These are phyloP conservation scores for Metschnikowia lunata DNA, from an alignment of 805 yeast species.

Conservation along the genomic window DNA sequence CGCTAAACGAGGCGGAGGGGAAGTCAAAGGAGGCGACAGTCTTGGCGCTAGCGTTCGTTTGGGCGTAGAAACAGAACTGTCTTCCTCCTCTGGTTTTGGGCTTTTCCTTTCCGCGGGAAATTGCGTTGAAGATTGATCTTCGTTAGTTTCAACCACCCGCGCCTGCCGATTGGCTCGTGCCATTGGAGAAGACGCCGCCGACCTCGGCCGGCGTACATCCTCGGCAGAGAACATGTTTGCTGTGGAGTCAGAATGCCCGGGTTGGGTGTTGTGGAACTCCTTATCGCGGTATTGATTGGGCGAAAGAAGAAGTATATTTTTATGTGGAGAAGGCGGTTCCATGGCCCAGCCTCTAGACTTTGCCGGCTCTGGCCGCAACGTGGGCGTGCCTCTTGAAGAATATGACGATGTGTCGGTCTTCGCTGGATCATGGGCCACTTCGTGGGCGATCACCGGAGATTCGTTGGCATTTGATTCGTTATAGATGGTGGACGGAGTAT, in stretches of 20 bases:
- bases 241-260: not conserved
- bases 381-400: constrained; percentile 12
- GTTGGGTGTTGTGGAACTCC: constrained; percentile 25
- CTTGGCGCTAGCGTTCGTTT: constrained; percentile 3
- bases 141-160: constrained; percentile 38
- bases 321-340: constrained; percentile 14
- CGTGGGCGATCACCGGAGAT: not conserved
- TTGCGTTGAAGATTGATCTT: constrained; percentile 13
- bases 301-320: constrained; percentile 34
- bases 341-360: not conserved
- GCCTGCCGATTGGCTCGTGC: constrained; percentile 44
- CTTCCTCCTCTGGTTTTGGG: not conserved
- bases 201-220: constrained; percentile 22
- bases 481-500: constrained; percentile 17
- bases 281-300: constrained; percentile 37
- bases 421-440: constrained; percentile 1
- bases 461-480: constrained; percentile 1
- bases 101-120: not conserved
- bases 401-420: constrained; percentile 12
- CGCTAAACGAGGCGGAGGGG: constrained; percentile 39
- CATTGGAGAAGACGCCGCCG: constrained; percentile 36
- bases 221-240: constrained; percentile 10
- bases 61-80: constrained; percentile 13
- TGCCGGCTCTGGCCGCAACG: constrained; percentile 1
- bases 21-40: constrained; percentile 15